Base-by-base conservation (phyloP, 345 rosid genomes). In the Salix dunnii region DNA sequence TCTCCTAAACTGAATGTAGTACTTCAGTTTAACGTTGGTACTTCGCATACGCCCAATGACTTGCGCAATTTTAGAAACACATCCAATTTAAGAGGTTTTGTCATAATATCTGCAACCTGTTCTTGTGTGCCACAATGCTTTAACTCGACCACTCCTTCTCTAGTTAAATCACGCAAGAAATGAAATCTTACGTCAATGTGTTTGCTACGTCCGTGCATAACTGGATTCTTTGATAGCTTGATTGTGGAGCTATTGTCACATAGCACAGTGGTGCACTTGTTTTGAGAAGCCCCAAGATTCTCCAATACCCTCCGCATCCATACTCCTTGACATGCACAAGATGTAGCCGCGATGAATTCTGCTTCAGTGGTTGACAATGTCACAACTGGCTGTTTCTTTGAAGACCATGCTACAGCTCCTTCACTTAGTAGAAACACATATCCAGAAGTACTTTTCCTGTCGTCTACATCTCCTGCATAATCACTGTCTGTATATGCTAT, bases 391-490 rank as follows among this genome's bases (percentile, higher is more conserved):
- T 63, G 0, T 10, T 27, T 63, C 27, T 11, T 63, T 1, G 16
- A 63, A 17, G 67, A 63, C 20, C 33, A 27, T n/a, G 36, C 9
- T 3, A 63, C 7, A 63, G 27, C 67, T 63, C 20, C 6, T 63
- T 28, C 20, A 63, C 18, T 63, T 1, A 63, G 67, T 28, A 63
- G 1, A 7, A 63, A 63, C 7, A 9, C 7, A 23, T 40, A 10
- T 9, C 2, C 3, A 40, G 0, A 10, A 40, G 13, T 10, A 40
- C 12, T 2, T 40, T 2, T 40, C 12, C 1, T 9, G 0, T 40
- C 3, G 9, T 40, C 3, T 9, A 40, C 13, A 40, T 9, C 13
- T 40, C 11, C 0, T 40, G 3, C 2, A 40, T 40, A 40, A 40
- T 40, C 43, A 40, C 9, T 40, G 13, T 8, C 7, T 10, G 0